phyloP scores from a whole-genome alignment of 1,139 yeast genomes.

The Pneumocystis canis region DNA sequence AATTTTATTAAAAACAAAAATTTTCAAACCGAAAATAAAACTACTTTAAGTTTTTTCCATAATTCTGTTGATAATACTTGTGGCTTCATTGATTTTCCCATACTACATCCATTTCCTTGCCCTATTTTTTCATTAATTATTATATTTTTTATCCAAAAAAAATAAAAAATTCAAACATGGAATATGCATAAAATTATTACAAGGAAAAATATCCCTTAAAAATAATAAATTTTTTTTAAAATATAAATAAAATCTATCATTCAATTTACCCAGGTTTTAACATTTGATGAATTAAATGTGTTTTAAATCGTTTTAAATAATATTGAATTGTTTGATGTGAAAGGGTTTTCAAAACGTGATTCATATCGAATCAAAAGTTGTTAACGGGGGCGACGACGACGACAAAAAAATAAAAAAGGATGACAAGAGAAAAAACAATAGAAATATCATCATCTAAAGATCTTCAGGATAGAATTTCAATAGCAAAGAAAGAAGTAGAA shows the following conservation, averaged over 20 bases:
- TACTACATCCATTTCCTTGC: not conserved
- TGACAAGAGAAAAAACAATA: no score
- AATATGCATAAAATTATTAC: no score
- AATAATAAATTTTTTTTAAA: no score
- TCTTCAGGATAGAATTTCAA: constrained; percentile 15
- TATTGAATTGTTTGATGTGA: no score
- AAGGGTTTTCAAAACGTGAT: no score
- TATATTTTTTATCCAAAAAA: no score
- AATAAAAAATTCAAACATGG: not conserved
- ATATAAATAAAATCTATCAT: not conserved
- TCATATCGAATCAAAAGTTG: no score
- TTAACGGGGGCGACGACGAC: not conserved
- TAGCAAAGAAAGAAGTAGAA: constrained; percentile 16
- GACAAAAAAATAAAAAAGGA: not conserved
- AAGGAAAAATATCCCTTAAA: not conserved
- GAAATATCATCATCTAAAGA: no score
- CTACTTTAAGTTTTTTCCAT: not conserved
- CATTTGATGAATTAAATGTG: no score
- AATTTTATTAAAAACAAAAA: no score
- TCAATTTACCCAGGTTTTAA: no score
- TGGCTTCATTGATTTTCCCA: not conserved
- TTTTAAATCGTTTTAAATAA: no score
- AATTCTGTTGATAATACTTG: not conserved
- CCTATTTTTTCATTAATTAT: not conserved
- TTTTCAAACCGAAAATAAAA: not conserved